Evolutionary conservation across 805 yeast species (phyloP), one percentile per base, ranked within the genome.

Genomic region (Candida anglica): DNA sequence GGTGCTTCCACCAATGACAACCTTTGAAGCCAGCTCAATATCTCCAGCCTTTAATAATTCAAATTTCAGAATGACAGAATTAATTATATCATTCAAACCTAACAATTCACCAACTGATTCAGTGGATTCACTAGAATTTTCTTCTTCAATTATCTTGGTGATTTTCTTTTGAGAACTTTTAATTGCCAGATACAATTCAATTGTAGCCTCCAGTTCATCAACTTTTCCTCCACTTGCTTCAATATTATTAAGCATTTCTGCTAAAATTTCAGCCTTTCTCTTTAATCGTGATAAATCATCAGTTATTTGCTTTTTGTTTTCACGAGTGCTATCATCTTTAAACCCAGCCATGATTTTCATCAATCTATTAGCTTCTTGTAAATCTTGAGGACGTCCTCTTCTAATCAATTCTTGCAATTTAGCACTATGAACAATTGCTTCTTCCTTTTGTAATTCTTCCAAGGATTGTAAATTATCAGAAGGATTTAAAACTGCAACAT

Each of bases 281-380:
- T 78, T 81, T 49, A 93, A 71, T 54, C 85, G 81, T 30, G 84
- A 86, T 34, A 93, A 69, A 52, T 93, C 98, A 43, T 83, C 86
- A 21, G 81, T 79, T 21, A 89, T 82, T 47, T 84, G 78, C 37
- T 84, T 86, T 51, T 78, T 79, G 44, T 87, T 84, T 48, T 81
- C 85, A 35, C 77, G 76, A 14, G 73, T 66, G 40, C 79, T 77
- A 55, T 88, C 96, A 50, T 85, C 87, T 57, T 85, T 85, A 68
- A 87, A 93, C 5, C 99, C 99, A 4, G 98, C 95, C 96, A 93
- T 88, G 46, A 93, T 79, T 57, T 91, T 88, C 98, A 93, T 93
- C 58, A 93, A 73, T 47, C 85, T 86, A 60, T 93, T 93, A 28
- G 99, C 99, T 60, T 93, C 98, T 48, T 82, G 86, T 52, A 93